A percentile compares a stretch with the other conserved stretches of the same genome.
Conservation (phyloP, 2,329 filamentous ascomycete genomes). For the Talaromyces albobiverticillius region DNA sequence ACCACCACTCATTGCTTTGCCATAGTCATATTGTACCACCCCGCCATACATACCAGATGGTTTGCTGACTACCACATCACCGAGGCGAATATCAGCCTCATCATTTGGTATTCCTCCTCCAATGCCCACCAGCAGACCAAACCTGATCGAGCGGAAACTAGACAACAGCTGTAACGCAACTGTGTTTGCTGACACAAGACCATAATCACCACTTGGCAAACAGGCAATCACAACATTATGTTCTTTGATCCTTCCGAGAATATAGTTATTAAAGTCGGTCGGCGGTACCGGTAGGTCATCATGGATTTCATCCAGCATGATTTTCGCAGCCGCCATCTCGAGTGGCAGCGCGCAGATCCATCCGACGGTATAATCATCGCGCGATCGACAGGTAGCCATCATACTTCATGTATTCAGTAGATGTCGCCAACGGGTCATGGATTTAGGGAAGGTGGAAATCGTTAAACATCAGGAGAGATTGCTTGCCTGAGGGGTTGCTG, state of each 20-base stretch:
- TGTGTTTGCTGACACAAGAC: slow-evolving; percentile 9
- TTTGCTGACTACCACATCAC: slow-evolving; percentile 17
- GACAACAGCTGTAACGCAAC: slow-evolving; percentile 17
- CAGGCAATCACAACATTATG: slow-evolving; percentile 22
- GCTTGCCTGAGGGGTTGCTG: too few species aligned
- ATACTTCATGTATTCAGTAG: too few species aligned
- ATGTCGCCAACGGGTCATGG: too few species aligned
- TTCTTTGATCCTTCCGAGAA: slow-evolving; percentile 19
- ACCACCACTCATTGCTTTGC: slow-evolving; percentile 4
- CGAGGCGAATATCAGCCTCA: slow-evolving; percentile 7
- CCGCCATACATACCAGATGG: slow-evolving; percentile 14
- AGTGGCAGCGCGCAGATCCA: slow-evolving; percentile 1
- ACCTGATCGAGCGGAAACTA: slow-evolving; percentile 19
- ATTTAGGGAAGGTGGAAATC: too few species aligned
- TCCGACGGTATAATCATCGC: neutral
- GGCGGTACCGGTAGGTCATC: neutral
- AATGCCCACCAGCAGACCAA: slow-evolving; percentile 23
- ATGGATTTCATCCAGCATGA: slow-evolving; percentile 2
- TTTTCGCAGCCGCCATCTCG: neutral
- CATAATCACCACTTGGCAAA: slow-evolving; percentile 13
- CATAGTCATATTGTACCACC: slow-evolving; percentile 14
- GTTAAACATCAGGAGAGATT: too few species aligned
- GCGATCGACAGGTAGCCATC: too few species aligned
- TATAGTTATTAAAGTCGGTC: slow-evolving; percentile 18
- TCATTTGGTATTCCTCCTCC: slow-evolving; percentile 20